Conservation (phyloP, 495 filamentous ascomycete species). For the Neurospora hispaniola region DNA sequence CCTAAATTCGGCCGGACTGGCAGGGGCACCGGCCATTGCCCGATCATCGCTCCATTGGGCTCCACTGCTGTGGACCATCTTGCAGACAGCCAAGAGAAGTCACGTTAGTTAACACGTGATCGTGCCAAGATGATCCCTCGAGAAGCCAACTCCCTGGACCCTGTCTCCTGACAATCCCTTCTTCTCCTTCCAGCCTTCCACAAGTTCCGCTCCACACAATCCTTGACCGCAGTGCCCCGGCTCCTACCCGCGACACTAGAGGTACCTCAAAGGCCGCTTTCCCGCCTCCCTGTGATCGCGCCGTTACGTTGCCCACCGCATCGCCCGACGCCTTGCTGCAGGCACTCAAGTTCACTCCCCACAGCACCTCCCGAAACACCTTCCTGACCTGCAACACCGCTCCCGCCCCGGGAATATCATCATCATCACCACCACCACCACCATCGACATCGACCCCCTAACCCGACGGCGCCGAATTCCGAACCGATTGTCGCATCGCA, state of each 20-base stretch:
- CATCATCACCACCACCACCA: not conserved
- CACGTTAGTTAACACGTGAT: not conserved
- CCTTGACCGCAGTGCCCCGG: not conserved
- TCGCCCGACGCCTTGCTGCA: not conserved
- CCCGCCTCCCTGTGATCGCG: not conserved
- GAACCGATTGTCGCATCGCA: conserved; percentile 1
- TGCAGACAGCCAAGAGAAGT: not conserved
- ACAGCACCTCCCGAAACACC: not conserved
- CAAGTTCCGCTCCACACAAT: not conserved
- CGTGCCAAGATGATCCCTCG: not conserved
- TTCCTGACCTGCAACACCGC: not conserved
- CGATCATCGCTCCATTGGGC: not conserved
- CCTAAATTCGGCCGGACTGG: not conserved
- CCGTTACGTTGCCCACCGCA: not conserved
- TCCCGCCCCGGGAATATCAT: not conserved
- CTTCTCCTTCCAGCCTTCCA: not conserved
- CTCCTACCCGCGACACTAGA: not conserved
- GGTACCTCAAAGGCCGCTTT: not conserved
- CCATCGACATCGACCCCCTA: not conserved
- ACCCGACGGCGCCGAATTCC: not conserved
- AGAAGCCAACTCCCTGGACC: not conserved
- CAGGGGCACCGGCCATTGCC: not conserved
- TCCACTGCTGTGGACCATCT: not conserved
- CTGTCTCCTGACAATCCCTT: not conserved
- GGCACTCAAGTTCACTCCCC: not conserved